phyloP scores from a whole-genome alignment of 83 land plant species.

The Picea abies region DNA sequence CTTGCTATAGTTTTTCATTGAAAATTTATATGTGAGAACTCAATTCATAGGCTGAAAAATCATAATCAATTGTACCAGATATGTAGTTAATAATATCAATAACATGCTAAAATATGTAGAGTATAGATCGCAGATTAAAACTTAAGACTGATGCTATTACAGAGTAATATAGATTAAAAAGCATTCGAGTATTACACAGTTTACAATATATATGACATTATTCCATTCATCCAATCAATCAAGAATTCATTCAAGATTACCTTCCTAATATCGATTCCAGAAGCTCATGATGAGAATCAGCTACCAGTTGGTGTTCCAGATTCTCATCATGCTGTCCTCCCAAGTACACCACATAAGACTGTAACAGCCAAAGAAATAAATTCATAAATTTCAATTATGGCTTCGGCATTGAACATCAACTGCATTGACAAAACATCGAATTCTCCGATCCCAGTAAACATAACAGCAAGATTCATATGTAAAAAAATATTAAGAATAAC shows the following conservation, averaged over 20 bases:
- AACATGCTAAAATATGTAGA: too few relatives aligned
- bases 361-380: background rate
- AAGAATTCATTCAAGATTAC: background rate
- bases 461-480: background rate
- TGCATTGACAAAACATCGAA: too few relatives aligned
- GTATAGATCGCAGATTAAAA: background rate
- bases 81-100: too few relatives aligned
- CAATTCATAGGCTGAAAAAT: background rate
- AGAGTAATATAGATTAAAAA: too few relatives aligned
- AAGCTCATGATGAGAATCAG: slow-evolving; percentile 21
- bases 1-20: slow-evolving; percentile 15
- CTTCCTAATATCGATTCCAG: slow-evolving; percentile 20
- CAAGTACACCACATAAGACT: slow-evolving; percentile 34
- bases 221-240: background rate
- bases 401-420: background rate
- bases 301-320: background rate
- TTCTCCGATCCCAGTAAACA: background rate
- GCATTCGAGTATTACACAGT: background rate
- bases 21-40: background rate
- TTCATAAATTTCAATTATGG: background rate
- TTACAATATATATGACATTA: background rate
- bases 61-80: background rate
- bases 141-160: background rate
- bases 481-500: too few relatives aligned
- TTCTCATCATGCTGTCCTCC: slow-evolving; percentile 14